Percentiles rank a stretch among this genome's conserved stretches.
phyloP scores from a whole-genome alignment of 805 yeast species.

The Yamadazyma laniorum region DNA sequence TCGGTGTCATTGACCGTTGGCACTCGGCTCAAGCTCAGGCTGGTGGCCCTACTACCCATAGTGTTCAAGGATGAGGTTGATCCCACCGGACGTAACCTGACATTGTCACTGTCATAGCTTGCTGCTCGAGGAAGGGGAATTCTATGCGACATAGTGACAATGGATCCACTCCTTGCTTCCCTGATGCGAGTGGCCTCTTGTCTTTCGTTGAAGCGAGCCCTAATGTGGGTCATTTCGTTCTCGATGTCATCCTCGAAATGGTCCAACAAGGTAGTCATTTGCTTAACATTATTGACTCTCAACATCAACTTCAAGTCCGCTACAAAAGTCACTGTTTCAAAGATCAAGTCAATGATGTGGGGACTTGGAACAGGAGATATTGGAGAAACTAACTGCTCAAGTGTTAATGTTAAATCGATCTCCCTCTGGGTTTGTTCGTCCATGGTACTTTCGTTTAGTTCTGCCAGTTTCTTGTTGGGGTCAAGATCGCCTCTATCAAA shows the following conservation, averaged over 20 bases:
- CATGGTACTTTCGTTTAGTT: slow-evolving; percentile 3
- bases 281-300: slow-evolving; percentile 52
- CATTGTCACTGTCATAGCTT: slow-evolving; percentile 8
- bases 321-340: slow-evolving; percentile 59
- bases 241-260: slow-evolving; percentile 29
- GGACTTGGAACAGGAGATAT: slow-evolving; percentile 56
- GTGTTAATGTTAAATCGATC: slow-evolving; percentile 32
- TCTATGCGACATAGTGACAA: slow-evolving; percentile 2
- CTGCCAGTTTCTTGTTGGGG: slow-evolving; percentile 9
- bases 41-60: slow-evolving; percentile 9
- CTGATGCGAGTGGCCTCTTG: slow-evolving; percentile 9
- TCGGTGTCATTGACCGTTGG: slow-evolving; percentile 5
- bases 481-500: slow-evolving; percentile 28
- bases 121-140: slow-evolving; percentile 5
- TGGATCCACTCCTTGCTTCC: neutral
- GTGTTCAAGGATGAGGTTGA: slow-evolving; percentile 16
- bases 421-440: slow-evolving; percentile 20
- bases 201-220: slow-evolving; percentile 15
- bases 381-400: slow-evolving; percentile 58
- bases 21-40: slow-evolving; percentile 4
- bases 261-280: slow-evolving; percentile 43
- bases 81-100: slow-evolving; percentile 9
- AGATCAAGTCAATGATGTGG: slow-evolving; percentile 54
- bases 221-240: slow-evolving; percentile 22
- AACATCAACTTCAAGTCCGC: slow-evolving; percentile 65